Percentiles rank a stretch among this genome's conserved stretches.
Evolutionary conservation across 2,329 filamentous ascomycete species (phyloP).

Genomic region (Monosporascus cannonballus): DNA sequence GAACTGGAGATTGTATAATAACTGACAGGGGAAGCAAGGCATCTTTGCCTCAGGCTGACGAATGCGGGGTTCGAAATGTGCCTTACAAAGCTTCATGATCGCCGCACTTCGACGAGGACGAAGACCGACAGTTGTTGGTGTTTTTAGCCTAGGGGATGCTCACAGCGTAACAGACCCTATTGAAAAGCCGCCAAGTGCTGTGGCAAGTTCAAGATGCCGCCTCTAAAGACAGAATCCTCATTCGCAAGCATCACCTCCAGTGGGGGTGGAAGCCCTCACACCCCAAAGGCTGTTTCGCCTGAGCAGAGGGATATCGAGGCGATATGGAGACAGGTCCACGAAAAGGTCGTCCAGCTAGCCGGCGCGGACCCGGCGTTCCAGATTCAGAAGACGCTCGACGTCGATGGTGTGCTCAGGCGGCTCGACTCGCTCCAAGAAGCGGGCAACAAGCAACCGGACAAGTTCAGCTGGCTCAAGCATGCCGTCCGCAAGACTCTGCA

Average conservation of each 20-base stretch:
- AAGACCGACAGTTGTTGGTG: too few relatives aligned
- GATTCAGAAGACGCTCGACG: conserved; percentile 18
- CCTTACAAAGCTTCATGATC: too few relatives aligned
- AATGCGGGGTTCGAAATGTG: background rate
- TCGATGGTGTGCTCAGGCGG: conserved; percentile 23
- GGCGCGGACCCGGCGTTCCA: conserved; percentile 20
- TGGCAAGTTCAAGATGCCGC: background rate
- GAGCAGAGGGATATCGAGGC: conserved; percentile 25
- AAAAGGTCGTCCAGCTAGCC: conserved; percentile 26
- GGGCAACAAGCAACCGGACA: conserved; percentile 23
- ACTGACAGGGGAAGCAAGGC: background rate
- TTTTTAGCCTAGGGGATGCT: background rate
- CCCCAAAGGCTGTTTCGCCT: conserved; percentile 16
- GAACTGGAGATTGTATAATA: background rate
- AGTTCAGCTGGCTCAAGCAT: conserved; percentile 21
- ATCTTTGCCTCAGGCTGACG: background rate
- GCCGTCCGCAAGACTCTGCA: conserved; percentile 25
- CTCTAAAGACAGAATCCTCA: background rate
- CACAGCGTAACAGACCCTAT: background rate
- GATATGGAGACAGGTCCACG: conserved; percentile 27
- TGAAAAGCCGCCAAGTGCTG: background rate
- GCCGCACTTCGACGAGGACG: too few relatives aligned
- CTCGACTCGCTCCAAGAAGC: conserved; percentile 21
- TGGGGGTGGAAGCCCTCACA: conserved; percentile 12
- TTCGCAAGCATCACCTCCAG: conserved; percentile 10